phyloP scores from a whole-genome alignment of 139 green algal species.

The Spirogloea muscicola region DNA sequence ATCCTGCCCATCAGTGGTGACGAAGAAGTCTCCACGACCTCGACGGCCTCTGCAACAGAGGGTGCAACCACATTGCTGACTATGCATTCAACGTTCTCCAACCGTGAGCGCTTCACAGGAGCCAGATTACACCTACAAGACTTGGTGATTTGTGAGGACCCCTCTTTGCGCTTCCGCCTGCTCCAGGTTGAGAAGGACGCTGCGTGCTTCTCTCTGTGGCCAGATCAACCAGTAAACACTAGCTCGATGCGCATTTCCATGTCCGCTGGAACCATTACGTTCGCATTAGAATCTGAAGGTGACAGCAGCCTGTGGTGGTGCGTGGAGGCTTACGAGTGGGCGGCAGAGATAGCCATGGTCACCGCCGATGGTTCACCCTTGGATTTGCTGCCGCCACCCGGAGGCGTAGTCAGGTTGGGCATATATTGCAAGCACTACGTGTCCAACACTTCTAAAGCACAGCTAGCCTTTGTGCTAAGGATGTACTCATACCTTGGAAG shows the following conservation, averaged over 20 bases:
- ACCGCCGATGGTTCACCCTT: conserved; percentile 28
- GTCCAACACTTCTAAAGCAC: conserved; percentile 25
- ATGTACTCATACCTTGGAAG: conserved; percentile 30
- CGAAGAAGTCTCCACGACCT: too few species aligned
- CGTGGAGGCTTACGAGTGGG: conserved; percentile 3
- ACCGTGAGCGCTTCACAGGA: too few species aligned
- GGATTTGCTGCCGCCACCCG: conserved; percentile 20
- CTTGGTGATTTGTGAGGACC: conserved; percentile 21
- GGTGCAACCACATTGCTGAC: too few species aligned
- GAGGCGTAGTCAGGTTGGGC: conserved; percentile 24
- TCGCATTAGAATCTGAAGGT: too few species aligned
- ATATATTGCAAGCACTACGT: conserved; percentile 9
- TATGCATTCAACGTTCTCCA: too few species aligned
- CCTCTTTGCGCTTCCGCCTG: conserved; percentile 22
- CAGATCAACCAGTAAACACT: conserved; percentile 30
- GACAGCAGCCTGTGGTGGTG: too few species aligned
- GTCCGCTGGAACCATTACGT: too few species aligned
- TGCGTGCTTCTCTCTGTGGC: conserved; percentile 35
- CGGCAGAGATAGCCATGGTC: conserved; percentile 25
- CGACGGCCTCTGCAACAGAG: too few species aligned
- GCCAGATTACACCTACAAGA: conserved; percentile 12
- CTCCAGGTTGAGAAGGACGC: conserved; percentile 38
- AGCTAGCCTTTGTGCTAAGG: conserved; percentile 40
- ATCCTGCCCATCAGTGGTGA: conserved; percentile 21
- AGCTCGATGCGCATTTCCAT: conserved; percentile 17